Base-by-base conservation (phyloP, 1,284 basidiomycete species). In the Boletellus sp. region DNA sequence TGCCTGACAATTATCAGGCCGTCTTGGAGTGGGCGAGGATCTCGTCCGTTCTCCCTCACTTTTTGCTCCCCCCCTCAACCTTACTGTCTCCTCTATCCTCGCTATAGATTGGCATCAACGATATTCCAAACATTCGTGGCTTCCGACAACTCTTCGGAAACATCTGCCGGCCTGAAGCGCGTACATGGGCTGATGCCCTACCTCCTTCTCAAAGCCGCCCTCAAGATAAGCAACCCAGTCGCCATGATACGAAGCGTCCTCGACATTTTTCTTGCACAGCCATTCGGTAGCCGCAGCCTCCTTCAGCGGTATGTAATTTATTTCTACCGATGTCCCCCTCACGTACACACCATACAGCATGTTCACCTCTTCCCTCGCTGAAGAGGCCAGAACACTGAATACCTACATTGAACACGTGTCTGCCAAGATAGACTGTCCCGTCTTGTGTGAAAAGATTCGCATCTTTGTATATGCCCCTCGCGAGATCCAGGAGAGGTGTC, bases 111-210 rank as follows among this genome's bases (percentile, higher is more conserved):
- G 50, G 96, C 95, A 0, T 95, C 94, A 5, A 96, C 95, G 3
- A 84, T 98, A 41, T 99, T 98, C 67, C 92, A 95, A 56, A 83
- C 91, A 38, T 95, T 94, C 58, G 82, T 97, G 27, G 95, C 95
- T 1, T 82, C 91, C 13, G 95, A 99, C 68, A 87, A 85, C 48
- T 89, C 94, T 9, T 95, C 94, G 4, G 90, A 96, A 56, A 87
- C 84, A 10, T 87, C 98, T 54, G 78, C 89, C 1, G 79, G 83
- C 52, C 71, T 99, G 53, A 99, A 98, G 71, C 81, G 94, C 34
- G 81, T 97, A 45, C 96, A 99, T 63, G 91, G 91, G 1, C 73
- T 97, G 48, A 97, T 99, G 92, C 95, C 95, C 3, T 99, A 99
- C 69, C 93, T 98, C 62, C 84, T 98, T 73, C 80, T 99, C 50